Evolutionary conservation across 116 monocot genomes (phyloP).

Genomic region (Cymodocea nodosa): DNA sequence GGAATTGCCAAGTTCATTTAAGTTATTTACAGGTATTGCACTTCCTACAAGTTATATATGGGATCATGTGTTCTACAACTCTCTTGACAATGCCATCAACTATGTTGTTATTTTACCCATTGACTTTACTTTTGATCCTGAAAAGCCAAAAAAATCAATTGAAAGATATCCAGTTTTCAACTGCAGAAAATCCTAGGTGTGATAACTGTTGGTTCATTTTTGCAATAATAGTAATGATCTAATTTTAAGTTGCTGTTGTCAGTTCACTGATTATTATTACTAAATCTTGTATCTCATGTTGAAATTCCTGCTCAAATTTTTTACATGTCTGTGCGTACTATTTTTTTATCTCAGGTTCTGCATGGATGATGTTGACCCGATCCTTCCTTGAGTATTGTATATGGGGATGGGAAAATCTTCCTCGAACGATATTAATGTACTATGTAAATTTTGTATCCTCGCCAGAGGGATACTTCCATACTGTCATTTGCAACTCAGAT

Average conservation of each 20-base stretch:
- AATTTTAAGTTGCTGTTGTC: not conserved
- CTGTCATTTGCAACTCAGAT: conserved; percentile 62
- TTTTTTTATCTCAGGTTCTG: conserved; percentile 27
- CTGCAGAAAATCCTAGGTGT: too few relatives aligned
- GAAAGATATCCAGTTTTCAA: not conserved
- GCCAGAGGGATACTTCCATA: conserved; percentile 71
- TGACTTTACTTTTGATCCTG: not conserved
- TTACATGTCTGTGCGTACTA: not conserved
- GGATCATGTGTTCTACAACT: not conserved
- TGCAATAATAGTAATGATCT: not conserved
- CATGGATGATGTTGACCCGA: conserved; percentile 53
- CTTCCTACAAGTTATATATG: not conserved
- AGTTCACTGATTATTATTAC: not conserved
- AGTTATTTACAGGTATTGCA: conserved; percentile 58
- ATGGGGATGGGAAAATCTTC: conserved; percentile 64
- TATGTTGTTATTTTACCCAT: not conserved
- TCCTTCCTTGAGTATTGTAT: conserved; percentile 61
- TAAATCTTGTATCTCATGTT: not conserved
- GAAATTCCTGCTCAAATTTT: not conserved
- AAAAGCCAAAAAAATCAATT: not conserved
- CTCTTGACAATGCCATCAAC: too few relatives aligned
- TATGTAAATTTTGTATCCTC: conserved; percentile 65
- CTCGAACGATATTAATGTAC: conserved; percentile 50
- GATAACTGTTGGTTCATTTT: not conserved
- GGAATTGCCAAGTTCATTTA: conserved; percentile 49